Evolutionary conservation across 768 basidiomycete species (phyloP).

Genomic region (Psilocybe cubensis): DNA sequence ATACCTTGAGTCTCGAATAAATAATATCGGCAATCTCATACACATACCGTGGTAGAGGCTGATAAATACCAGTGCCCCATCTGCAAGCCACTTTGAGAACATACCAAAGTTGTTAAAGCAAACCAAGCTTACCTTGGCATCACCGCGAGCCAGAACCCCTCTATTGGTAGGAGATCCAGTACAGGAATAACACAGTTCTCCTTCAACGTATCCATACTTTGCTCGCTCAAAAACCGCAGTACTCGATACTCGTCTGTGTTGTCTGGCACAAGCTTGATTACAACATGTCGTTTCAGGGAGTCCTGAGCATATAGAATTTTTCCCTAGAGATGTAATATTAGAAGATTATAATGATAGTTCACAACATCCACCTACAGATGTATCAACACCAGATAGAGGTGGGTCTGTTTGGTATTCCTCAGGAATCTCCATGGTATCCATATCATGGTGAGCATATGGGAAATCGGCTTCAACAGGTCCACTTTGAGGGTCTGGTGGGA

Average conservation of each 20-base stretch:
- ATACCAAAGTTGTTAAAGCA: not conserved
- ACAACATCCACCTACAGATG: not conserved
- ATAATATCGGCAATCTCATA: no score
- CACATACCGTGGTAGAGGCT: not conserved
- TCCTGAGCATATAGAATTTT: slow-evolving; percentile 25
- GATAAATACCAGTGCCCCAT: not conserved
- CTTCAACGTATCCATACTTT: not conserved
- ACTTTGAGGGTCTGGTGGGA: not conserved
- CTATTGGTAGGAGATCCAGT: slow-evolving; percentile 23
- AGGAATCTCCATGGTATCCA: not conserved
- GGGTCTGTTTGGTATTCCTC: not conserved
- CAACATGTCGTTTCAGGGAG: slow-evolving; percentile 21
- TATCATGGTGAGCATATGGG: slow-evolving; percentile 12
- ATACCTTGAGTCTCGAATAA: no score
- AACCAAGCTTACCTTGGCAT: slow-evolving; percentile 27
- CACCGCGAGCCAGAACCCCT: slow-evolving; percentile 27
- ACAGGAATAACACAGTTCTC: slow-evolving; percentile 21
- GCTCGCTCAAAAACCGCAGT: slow-evolving; percentile 17
- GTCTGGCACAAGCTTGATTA: not conserved
- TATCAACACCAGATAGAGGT: not conserved
- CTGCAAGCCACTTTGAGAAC: not conserved
- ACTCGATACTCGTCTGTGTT: slow-evolving; percentile 24
- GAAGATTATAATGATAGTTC: not conserved
- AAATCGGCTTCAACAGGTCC: not conserved
- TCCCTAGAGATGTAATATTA: not conserved